phyloP scores from a whole-genome alignment of 1,284 basidiomycete genomes.

The Rhodotorula mucilaginosa region DNA sequence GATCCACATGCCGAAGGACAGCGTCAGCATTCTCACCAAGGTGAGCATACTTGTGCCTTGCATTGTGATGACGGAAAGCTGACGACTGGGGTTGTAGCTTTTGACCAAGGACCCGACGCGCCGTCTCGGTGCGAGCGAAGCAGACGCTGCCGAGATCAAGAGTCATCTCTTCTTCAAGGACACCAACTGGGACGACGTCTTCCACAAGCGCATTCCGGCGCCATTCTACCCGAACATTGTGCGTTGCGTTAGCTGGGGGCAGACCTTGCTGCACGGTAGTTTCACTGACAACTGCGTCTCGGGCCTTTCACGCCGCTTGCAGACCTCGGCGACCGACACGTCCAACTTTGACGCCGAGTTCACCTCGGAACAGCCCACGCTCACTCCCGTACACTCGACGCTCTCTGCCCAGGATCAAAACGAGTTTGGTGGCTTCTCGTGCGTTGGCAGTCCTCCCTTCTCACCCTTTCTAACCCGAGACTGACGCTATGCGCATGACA shows the following conservation, averaged over 20 bases:
- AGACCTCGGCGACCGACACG: conserved; percentile 55
- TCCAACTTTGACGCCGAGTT: conserved; percentile 87
- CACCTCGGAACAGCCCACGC: conserved; percentile 90
- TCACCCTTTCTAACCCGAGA: neutral
- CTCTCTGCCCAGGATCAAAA: conserved; percentile 87
- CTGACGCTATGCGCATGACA: neutral
- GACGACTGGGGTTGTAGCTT: conserved; percentile 57
- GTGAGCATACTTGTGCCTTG: neutral
- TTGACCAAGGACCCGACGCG: conserved; percentile 88
- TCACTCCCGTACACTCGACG: conserved; percentile 96
- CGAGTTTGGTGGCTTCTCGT: conserved; percentile 84
- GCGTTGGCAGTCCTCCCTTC: neutral
- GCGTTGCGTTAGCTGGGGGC: conserved; percentile 48
- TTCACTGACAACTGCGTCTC: conserved; percentile 7
- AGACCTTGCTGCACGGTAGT: conserved; percentile 51
- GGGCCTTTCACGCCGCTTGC: neutral
- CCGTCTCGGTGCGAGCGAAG: conserved; percentile 89
- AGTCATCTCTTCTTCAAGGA: conserved; percentile 97
- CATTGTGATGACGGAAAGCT: neutral
- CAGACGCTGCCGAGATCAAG: conserved; percentile 97
- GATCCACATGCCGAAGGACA: conserved; percentile 90
- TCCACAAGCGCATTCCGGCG: conserved; percentile 92
- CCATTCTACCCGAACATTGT: conserved; percentile 97
- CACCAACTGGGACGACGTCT: conserved; percentile 91
- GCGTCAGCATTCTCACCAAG: conserved; percentile 14